Percentiles rank a stretch among this genome's conserved stretches.
Conservation (phyloP, 371 early-diverging fungal species). For the Encephalitozoon intestinalis region DNA sequence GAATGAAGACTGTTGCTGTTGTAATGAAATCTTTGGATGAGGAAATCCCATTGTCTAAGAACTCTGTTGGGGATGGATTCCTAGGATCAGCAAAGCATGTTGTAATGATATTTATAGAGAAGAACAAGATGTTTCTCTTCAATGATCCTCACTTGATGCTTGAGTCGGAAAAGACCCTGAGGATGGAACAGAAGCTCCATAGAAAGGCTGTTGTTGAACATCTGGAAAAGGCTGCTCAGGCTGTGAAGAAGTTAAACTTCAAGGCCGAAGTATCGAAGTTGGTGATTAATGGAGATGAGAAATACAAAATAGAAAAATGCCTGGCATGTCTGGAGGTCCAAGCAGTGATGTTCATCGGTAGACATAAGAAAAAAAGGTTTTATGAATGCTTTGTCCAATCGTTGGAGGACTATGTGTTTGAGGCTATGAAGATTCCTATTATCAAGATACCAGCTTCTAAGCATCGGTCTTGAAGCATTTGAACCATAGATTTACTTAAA, state of each 20-base stretch:
- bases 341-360: neutral
- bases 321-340: neutral
- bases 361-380: neutral
- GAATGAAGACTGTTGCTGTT: neutral
- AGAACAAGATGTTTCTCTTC: neutral
- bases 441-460: neutral
- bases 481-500: neutral
- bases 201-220: neutral
- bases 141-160: neutral
- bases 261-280: neutral
- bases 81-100: neutral
- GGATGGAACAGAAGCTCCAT: neutral
- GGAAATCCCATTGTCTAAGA: neutral
- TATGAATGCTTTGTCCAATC: neutral
- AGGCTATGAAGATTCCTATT: neutral
- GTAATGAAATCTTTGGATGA: neutral
- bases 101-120: slow-evolving; percentile 1
- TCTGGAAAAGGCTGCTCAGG: neutral
- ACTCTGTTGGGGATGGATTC: neutral
- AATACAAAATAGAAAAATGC: neutral
- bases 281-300: neutral
- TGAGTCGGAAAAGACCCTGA: neutral
- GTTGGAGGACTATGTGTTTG: neutral
- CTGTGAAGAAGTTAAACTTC: neutral
- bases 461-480: neutral